Evolutionary conservation across 805 yeast species (phyloP), one percentile per base, ranked within the genome.

Genomic region (Wickerhamiella cacticola): DNA sequence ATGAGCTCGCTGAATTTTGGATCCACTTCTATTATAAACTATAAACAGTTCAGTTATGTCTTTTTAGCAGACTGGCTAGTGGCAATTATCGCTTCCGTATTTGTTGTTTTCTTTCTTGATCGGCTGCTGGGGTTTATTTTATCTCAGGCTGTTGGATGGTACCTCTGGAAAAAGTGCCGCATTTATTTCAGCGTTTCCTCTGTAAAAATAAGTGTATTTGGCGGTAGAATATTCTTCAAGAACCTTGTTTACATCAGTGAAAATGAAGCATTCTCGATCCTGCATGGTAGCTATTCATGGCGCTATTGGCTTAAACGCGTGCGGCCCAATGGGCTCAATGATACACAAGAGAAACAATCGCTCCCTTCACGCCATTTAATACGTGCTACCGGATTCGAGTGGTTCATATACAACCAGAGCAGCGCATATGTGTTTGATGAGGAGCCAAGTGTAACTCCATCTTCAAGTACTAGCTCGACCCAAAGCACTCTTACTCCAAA

Each of bases 61-160:
- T 89, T 88, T 63, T 67, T 88, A 53, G 80, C 78, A 15, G 87
- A 85, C 60, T 86, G 96, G 94, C 64, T 82, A 26, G 66, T 87
- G 50, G 72, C 81, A 2, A 71, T 82, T 25, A 63, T 81, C 13
- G 68, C 83, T 1, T 68, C 80, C 0, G 57, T 84, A 1, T 73
- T 80, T 21, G 71, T 82, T 45, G 65, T 86, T 36, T 88, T 87
- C 67, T 83, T 81, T 65, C 75, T 86, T 64, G 79, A 82, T 56
- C 71, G 96, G 49, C 64, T 79, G 3, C 61, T 80, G 16, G 97
- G 89, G 9, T 69, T 71, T 39, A 13, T 74, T 0, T 22, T 85
- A 8, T 74, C 89, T 5, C 62, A 65, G 8, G 22, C 73, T 0
- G 55, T 81, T 8, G 72, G 76, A 38, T 60, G 78, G 54, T 47